These are phyloP conservation scores for Russula dissimulans DNA, from an alignment of 768 basidiomycete genomes.

Conservation along the genomic window DNA sequence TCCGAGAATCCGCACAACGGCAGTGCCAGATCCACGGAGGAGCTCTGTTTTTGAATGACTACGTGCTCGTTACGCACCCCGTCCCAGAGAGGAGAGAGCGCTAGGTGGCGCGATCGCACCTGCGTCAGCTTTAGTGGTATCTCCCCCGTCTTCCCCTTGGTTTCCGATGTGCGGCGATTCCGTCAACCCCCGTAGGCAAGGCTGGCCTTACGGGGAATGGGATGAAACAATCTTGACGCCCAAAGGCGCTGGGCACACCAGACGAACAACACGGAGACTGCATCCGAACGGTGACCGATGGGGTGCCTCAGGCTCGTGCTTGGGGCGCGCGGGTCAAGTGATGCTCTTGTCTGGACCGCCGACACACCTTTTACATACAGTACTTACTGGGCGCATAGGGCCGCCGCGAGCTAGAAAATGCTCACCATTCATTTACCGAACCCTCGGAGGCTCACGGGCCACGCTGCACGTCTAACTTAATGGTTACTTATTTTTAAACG, in stretches of 20 bases:
- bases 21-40: conserved; percentile 12
- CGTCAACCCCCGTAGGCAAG: not conserved
- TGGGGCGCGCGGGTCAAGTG: conserved; percentile 1
- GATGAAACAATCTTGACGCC: not conserved
- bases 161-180: conserved; percentile 6
- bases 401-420: conserved; percentile 4
- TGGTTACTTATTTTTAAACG: not conserved
- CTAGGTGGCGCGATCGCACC: conserved; percentile 4
- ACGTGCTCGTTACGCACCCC: not conserved
- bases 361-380: not conserved
- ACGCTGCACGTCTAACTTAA: conserved; percentile 1
- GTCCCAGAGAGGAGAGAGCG: not conserved
- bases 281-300: not conserved
- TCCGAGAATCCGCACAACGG: conserved; percentile 4
- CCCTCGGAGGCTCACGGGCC: not conserved
- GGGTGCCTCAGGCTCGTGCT: conserved; percentile 4
- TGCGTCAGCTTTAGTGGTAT: not conserved
- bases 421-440: not conserved
- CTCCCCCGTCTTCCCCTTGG: not conserved
- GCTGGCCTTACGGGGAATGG: not conserved
- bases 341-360: conserved; percentile 8
- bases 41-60: not conserved
- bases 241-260: not conserved
- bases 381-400: not conserved
- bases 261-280: not conserved